Base-by-base conservation (phyloP, 148 eudicot species). In the Persicaria maculosa region DNA sequence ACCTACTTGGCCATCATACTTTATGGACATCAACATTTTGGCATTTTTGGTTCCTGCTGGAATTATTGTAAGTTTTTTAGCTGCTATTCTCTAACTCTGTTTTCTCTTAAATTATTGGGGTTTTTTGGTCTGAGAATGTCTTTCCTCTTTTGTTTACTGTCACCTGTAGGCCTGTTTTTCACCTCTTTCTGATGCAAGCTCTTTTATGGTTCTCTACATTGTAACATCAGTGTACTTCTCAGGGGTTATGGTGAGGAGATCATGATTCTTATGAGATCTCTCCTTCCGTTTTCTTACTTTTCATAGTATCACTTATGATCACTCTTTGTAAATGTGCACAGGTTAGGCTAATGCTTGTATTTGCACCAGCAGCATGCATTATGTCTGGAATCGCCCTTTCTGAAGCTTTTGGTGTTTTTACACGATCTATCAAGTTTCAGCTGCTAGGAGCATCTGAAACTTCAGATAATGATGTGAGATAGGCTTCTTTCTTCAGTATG, bases 31-130 rank as follows among this genome's bases (percentile, higher is more conserved):
- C 25, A 95, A 95, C 79, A 96, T 95, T 65, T 82, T 95, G 88
- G 99, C 99, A 48, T 92, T 95, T 84, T 79, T 95, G 87, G 99
- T 95, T 78, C 99, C 99, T 31, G 97, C 99, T 80, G 99, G 99
- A 80, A 92, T 95, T 68, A 78, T 92, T 78, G 99, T 90, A 90
- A 90, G 99, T 84, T 65, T 8, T 58, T 65, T 46, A 40, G 14
- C 8, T 65, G 17, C 70, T 65, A 65, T 65, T 40, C 2, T 15
- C 2, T 15, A 65, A 6, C 70, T 7, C 19, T 65, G 46, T 65
- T 65, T 65, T 22, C 25, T 25, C 10, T 59, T 0, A 25, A 31
- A 36, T 46, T 65, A 12, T 65, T 40, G 17, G 46, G 70, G 40
- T 0, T 65, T 65, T 65, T 62, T 44, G 5, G 70, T 5, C 45